A percentile compares a stretch with the other conserved stretches of the same genome.
These are phyloP conservation scores for Gastrolobium villosum DNA, from an alignment of 306 rosid species.

Conservation along the genomic window DNA sequence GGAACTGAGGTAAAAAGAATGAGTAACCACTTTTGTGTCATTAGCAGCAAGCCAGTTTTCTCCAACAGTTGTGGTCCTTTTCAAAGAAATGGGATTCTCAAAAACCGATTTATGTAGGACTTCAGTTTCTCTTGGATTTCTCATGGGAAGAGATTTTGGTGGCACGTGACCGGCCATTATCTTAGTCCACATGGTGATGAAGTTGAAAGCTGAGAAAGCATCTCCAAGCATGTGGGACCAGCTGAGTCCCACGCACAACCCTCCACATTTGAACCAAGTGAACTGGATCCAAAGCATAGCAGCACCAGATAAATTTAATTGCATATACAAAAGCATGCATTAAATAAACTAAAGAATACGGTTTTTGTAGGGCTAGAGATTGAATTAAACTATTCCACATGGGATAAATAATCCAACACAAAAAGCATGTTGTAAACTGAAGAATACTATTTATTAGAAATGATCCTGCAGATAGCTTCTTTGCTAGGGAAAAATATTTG, in stretches of 20 bases:
- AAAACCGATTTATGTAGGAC: slow-evolving; percentile 11
- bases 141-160: slow-evolving; percentile 28
- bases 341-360: too few relatives aligned
- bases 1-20: slow-evolving; percentile 54
- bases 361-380: too few relatives aligned
- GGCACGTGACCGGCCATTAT: slow-evolving; percentile 52
- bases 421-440: too few relatives aligned
- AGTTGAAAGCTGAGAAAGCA: slow-evolving; percentile 64
- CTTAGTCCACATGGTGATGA: slow-evolving; percentile 65
- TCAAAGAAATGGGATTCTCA: slow-evolving; percentile 42
- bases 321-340: neutral
- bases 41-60: slow-evolving; percentile 53
- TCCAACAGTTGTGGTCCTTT: slow-evolving; percentile 43
- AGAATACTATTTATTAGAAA: too few relatives aligned
- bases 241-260: slow-evolving; percentile 70
- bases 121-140: neutral
- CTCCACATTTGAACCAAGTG: slow-evolving; percentile 80
- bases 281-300: slow-evolving; percentile 47
- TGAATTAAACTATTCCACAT: too few relatives aligned
- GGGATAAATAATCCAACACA: too few relatives aligned
- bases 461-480: too few relatives aligned
- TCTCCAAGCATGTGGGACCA: slow-evolving; percentile 92
- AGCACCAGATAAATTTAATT: neutral
- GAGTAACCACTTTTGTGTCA: slow-evolving; percentile 51
- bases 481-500: too few relatives aligned